These are phyloP conservation scores for Saccharomycopsis sp. DNA, from an alignment of 805 yeast species.

Conservation along the genomic window DNA sequence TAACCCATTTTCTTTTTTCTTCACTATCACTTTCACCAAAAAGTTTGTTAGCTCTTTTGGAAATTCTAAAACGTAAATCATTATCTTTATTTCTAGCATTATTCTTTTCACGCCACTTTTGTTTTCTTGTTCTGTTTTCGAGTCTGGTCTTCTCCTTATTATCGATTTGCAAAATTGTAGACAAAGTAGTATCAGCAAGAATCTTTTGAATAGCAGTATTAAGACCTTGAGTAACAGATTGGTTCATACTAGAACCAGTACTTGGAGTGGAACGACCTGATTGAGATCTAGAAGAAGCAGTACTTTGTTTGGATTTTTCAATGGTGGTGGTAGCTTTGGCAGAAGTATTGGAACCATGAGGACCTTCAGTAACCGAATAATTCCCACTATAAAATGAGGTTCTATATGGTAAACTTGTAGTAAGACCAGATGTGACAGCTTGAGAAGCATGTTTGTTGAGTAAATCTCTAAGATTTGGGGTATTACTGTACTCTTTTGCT, in stretches of 20 bases:
- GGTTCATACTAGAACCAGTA: neutral
- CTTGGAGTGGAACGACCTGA: neutral
- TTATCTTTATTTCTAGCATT: conserved; percentile 76
- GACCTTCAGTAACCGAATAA: conserved; percentile 1
- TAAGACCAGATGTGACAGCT: conserved; percentile 3
- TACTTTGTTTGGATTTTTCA: neutral
- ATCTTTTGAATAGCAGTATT: conserved; percentile 7
- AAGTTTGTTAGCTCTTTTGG: conserved; percentile 54
- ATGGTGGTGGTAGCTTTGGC: neutral
- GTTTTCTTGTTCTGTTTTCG: conserved; percentile 70
- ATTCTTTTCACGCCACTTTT: conserved; percentile 76
- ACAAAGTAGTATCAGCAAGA: neutral
- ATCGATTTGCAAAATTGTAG: conserved; percentile 10
- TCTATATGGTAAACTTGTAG: neutral
- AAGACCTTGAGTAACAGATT: conserved; percentile 4
- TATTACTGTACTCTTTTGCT: conserved; percentile 7
- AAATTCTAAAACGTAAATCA: conserved; percentile 71
- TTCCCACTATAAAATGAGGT: conserved; percentile 1
- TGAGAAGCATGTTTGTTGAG: conserved; percentile 7
- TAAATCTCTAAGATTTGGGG: conserved; percentile 7
- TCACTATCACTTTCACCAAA: conserved; percentile 53
- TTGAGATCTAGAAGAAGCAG: neutral
- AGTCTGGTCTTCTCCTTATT: conserved; percentile 47
- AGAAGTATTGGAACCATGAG: neutral
- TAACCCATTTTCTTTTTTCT: conserved; percentile 60